Evolutionary conservation across 164 flowering plant genomes (phyloP).

Genomic region (Dillenia turbinata): DNA sequence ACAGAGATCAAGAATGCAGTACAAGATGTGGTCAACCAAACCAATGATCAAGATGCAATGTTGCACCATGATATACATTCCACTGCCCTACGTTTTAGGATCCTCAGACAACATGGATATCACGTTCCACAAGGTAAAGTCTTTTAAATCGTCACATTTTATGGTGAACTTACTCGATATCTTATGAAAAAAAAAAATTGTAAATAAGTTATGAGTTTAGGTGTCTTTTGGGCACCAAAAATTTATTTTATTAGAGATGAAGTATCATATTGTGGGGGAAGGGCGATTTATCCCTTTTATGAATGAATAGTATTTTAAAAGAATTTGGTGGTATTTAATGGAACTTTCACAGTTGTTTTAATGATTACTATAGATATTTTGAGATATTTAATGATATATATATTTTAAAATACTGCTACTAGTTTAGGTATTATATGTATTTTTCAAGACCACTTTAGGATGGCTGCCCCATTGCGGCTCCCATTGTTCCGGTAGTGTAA

Average conservation of each 20-base stretch:
- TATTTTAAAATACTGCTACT: too few species aligned
- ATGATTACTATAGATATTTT: neutral
- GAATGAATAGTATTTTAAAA: too few species aligned
- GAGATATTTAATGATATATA: too few species aligned
- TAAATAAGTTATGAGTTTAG: neutral
- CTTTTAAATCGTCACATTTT: too few species aligned
- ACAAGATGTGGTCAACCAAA: neutral
- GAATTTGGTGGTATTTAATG: too few species aligned
- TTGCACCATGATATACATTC: slow-evolving; percentile 9
- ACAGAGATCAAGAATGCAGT: slow-evolving; percentile 12
- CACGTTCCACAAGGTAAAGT: slow-evolving; percentile 15
- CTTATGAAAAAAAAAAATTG: neutral
- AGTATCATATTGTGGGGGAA: too few species aligned
- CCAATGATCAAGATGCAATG: neutral
- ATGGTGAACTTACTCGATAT: neutral
- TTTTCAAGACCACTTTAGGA: too few species aligned
- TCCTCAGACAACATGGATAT: slow-evolving; percentile 22
- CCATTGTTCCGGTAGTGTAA: too few species aligned
- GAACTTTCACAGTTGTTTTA: too few species aligned
- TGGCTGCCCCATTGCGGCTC: too few species aligned
- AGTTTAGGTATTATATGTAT: too few species aligned
- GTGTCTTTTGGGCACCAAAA: neutral
- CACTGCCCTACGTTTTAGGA: slow-evolving; percentile 17
- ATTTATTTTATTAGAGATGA: neutral
- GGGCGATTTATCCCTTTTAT: too few species aligned